phyloP scores from a whole-genome alignment of 129 eudicot genomes.

The Helichrysum umbraculigerum region DNA sequence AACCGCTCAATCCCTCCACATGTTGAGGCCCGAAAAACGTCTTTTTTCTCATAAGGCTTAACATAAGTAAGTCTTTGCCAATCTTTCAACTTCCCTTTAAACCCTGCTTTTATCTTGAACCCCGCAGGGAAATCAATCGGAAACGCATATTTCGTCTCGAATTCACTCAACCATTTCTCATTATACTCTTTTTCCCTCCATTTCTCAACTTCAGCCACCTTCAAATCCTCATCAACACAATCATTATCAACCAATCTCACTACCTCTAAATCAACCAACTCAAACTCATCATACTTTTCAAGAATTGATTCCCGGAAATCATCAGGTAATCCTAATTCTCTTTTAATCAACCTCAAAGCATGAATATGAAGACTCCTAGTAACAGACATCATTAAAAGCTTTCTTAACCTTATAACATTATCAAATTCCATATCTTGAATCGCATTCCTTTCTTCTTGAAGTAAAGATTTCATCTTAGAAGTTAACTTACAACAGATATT shows the following conservation, averaged over 20 bases:
- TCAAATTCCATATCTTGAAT: slow-evolving; percentile 38
- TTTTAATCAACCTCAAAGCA: slow-evolving; percentile 69
- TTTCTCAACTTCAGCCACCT: slow-evolving; percentile 65
- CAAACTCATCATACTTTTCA: slow-evolving; percentile 56
- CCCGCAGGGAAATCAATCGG: slow-evolving; percentile 83
- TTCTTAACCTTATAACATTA: slow-evolving; percentile 52
- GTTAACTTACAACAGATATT: slow-evolving; percentile 65
- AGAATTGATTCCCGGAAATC: slow-evolving; percentile 75
- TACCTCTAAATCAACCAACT: slow-evolving; percentile 62
- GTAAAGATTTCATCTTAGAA: slow-evolving; percentile 41
- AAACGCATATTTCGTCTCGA: slow-evolving; percentile 78
- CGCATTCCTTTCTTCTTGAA: slow-evolving; percentile 48
- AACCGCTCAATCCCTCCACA: slow-evolving; percentile 75
- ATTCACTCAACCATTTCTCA: slow-evolving; percentile 93
- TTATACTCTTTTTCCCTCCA: slow-evolving; percentile 80
- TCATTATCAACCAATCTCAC: slow-evolving; percentile 53
- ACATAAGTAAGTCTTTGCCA: slow-evolving; percentile 87
- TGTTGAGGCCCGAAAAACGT: slow-evolving; percentile 41
- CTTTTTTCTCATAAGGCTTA: slow-evolving; percentile 72
- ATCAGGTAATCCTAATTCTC: slow-evolving; percentile 82
- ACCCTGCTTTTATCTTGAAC: slow-evolving; percentile 56
- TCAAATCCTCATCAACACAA: slow-evolving; percentile 29
- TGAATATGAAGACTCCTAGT: slow-evolving; percentile 70
- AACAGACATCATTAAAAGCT: slow-evolving; percentile 65
- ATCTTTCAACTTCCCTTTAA: slow-evolving; percentile 61